Base-by-base conservation (phyloP, 768 basidiomycete species). In the Bullera alba region DNA sequence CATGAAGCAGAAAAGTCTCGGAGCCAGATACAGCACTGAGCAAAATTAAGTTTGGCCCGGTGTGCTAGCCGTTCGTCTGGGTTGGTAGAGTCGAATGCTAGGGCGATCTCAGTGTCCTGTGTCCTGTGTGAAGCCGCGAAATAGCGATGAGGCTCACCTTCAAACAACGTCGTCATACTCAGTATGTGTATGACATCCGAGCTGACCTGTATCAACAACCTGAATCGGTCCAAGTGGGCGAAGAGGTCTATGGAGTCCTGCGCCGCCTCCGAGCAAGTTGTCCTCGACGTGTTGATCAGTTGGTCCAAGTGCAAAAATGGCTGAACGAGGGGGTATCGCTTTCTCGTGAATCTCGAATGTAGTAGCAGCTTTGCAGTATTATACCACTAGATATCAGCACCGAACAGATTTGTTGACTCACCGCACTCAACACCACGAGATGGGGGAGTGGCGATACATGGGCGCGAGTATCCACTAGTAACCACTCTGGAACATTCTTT, bases 1-100 rank as follows among this genome's bases (percentile, higher is more conserved):
- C 65, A 67, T 2, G 60, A 67, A 15, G 46, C 42, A 2, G 56
- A 55, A 26, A 67, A 55, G 8, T 57, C 56, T 26, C 58, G 44
- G 19, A 67, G 26, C 65, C 65, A 67, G 8, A 52, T 45, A 43
- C 65, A 67, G 50, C 65, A 67, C 50, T 61, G 61, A 1, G 50
- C 46, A 30, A 67, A 63, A 36, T 63, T 61, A 23, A 46, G 22
- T 46, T 63, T 59, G 6, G 65, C 58, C 15, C 46, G 22, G 28
- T 50, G 37, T 14, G 62, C 65, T 5, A 55, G 38, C 2, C 37
- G 35, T 15, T 43, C 29, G 35, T 59, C 49, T 3, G 59, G 44
- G 28, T 53, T 43, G 5, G 61, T 58, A 4, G 56, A 53, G 28
- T 67, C 61, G 45, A 61, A 63, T 6, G 61, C 65, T 59, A 22